Conservation (phyloP, 768 basidiomycete species). For the Pulveroboletus sp. region DNA sequence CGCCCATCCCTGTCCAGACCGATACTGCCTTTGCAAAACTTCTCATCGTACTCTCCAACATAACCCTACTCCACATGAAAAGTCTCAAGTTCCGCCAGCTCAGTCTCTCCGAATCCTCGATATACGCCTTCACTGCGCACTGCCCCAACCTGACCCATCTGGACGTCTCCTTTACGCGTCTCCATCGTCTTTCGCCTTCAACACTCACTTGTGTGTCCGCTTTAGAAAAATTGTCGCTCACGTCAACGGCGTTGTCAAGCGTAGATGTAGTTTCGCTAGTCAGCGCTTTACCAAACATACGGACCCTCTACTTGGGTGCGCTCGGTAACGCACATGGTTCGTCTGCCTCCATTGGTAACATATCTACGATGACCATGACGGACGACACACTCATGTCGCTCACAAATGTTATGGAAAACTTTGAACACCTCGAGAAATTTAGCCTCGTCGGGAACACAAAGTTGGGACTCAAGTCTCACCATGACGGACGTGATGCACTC, state of each 20-base stretch:
- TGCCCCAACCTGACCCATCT: constrained; percentile 52
- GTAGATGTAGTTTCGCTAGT: constrained; percentile 40
- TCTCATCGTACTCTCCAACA: constrained; percentile 23
- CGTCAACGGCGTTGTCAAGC: constrained; percentile 45
- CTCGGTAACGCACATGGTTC: constrained; percentile 47
- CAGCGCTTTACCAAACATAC: constrained; percentile 37
- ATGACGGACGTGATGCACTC: constrained; percentile 33
- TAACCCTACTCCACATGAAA: constrained; percentile 38
- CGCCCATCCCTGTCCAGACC: constrained; percentile 38
- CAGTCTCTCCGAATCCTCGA: constrained; percentile 44
- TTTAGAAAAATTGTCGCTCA: constrained; percentile 61
- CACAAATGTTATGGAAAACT: constrained; percentile 36
- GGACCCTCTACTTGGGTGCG: constrained; percentile 52
- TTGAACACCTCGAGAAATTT: constrained; percentile 42
- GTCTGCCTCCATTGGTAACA: constrained; percentile 40
- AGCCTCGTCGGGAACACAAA: constrained; percentile 64
- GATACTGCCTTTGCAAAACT: constrained; percentile 51
- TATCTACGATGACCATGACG: constrained; percentile 51
- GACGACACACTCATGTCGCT: constrained; percentile 44
- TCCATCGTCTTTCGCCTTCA: constrained; percentile 36
- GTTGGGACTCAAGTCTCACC: constrained; percentile 38
- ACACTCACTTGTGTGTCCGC: constrained; percentile 1
- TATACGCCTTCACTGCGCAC: constrained; percentile 38
- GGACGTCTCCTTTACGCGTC: constrained; percentile 60
- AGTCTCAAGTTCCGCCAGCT: constrained; percentile 59